These are phyloP conservation scores for Boletus sp. DNA, from an alignment of 768 basidiomycete species.

Conservation along the genomic window DNA sequence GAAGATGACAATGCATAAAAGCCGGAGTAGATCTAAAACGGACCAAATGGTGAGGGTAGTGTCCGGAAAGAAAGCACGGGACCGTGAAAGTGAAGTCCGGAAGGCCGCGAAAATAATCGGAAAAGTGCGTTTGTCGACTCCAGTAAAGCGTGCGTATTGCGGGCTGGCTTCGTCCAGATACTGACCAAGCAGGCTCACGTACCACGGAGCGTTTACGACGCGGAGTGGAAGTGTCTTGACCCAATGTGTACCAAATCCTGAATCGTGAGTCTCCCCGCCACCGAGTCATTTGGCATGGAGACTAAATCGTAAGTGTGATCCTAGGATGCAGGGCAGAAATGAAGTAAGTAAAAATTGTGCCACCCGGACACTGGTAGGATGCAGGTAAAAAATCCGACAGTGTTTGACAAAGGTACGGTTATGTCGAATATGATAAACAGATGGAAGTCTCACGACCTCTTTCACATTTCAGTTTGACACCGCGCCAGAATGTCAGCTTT, in stretches of 20 bases:
- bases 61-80: not conserved
- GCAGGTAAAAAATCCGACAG: constrained; percentile 5
- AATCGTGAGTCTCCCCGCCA: not conserved
- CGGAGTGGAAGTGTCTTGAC: not conserved
- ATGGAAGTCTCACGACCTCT: constrained; percentile 17
- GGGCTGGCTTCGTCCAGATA: not conserved
- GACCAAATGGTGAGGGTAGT: not conserved
- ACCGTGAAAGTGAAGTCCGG: constrained; percentile 3
- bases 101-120: not conserved
- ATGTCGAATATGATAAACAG: constrained; percentile 11
- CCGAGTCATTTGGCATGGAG: not conserved
- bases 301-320: constrained; percentile 1
- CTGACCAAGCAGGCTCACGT: constrained; percentile 2
- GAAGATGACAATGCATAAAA: constrained; percentile 6
- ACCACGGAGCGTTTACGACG: not conserved
- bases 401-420: constrained; percentile 21
- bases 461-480: constrained; percentile 1
- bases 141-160: not conserved
- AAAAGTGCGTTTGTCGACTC: constrained; percentile 2
- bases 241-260: not conserved
- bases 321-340: not conserved
- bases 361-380: not conserved
- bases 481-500: not conserved
- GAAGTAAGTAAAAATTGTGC: constrained; percentile 6
- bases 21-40: not conserved